These are phyloP conservation scores for Stagonosporopsis cucurbitacearum DNA, from an alignment of 2,329 filamentous ascomycete genomes.

Conservation along the genomic window DNA sequence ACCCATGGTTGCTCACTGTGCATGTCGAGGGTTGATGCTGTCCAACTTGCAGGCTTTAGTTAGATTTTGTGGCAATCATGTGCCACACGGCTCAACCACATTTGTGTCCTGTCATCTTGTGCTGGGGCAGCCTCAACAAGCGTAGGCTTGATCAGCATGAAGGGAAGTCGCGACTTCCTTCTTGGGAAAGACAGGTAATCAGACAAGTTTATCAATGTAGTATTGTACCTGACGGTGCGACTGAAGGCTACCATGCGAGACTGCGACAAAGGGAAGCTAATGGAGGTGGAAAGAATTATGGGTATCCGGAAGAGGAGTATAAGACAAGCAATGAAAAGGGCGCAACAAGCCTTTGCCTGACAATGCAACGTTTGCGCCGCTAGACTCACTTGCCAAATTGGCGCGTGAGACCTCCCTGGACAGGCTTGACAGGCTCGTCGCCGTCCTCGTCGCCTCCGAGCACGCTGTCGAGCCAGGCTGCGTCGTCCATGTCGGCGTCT, in stretches of 20 bases:
- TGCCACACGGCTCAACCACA: constrained; percentile 10
- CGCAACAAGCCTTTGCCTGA: constrained; percentile 21
- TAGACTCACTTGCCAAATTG: constrained; percentile 42
- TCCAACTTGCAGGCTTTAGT: neutral
- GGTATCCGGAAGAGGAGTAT: constrained; percentile 36
- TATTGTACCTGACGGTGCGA: constrained; percentile 14
- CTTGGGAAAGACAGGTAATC: constrained; percentile 4
- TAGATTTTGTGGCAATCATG: constrained; percentile 5
- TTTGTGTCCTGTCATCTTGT: neutral
- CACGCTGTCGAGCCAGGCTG: constrained; percentile 43
- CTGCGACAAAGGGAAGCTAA: constrained; percentile 9
- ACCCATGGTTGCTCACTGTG: neutral
- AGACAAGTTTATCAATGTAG: constrained; percentile 15
- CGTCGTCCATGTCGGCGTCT: constrained; percentile 43
- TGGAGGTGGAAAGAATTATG: constrained; percentile 26
- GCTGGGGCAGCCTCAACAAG: neutral
- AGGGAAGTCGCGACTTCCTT: neutral
- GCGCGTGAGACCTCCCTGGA: constrained; percentile 46
- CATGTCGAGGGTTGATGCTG: neutral
- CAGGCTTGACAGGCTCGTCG: constrained; percentile 41
- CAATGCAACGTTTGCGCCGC: neutral
- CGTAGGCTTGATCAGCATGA: neutral
- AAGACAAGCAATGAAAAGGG: constrained; percentile 35
- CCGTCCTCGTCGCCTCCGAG: constrained; percentile 36
- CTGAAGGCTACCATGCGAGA: constrained; percentile 13